Base-by-base conservation (phyloP, 208 protist genomes). In the Crithidia sp. region DNA sequence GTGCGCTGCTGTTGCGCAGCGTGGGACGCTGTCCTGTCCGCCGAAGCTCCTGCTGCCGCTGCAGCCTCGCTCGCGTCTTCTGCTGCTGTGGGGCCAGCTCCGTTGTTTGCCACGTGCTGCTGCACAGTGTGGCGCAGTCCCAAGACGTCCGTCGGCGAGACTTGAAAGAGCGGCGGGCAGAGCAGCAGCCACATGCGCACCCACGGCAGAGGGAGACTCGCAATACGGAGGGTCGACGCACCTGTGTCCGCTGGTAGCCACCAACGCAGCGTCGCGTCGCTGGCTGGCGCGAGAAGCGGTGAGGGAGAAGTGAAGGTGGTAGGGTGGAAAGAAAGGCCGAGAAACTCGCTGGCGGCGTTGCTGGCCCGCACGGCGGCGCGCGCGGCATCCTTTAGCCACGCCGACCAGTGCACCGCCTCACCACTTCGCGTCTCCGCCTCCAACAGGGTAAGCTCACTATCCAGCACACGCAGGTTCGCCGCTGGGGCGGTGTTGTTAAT, bases 111-210 rank as follows among this genome's bases (percentile, higher is more conserved):
- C 41, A 68, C 52, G 64, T 75, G 44, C 12, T 59, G 63, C 47
- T 77, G 58, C 39, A 68, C 14, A 2, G 36, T 16, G 44, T 76
- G 66, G 16, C 71, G 77, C 56, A 66, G 71, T n/a, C 54, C 41
- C 14, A 79, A 36, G 14, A 65, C 40, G 73, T 87, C 82, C 13
- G 79, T 77, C 6, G 85, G 74, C 41, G 73, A 76, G 39, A 62
- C 76, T 44, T 80, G 83, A 57, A 93, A 93, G 19, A 93, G 49
- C 16, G 79, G 65, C 3, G 64, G 81, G 28, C 83, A 85, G 28
- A 93, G 66, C 10, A 85, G 56, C 54, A 84, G 58, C 88, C 88
- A 93, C 72, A 93, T 54, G 0, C 85, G 73, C 66, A 93, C 78
- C 64, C 70, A 81, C 17, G 79, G 47, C 53, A 82, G 52, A 10